Evolutionary conservation across 306 rosid genomes (phyloP).

Genomic region (Vigna nakashimae): DNA sequence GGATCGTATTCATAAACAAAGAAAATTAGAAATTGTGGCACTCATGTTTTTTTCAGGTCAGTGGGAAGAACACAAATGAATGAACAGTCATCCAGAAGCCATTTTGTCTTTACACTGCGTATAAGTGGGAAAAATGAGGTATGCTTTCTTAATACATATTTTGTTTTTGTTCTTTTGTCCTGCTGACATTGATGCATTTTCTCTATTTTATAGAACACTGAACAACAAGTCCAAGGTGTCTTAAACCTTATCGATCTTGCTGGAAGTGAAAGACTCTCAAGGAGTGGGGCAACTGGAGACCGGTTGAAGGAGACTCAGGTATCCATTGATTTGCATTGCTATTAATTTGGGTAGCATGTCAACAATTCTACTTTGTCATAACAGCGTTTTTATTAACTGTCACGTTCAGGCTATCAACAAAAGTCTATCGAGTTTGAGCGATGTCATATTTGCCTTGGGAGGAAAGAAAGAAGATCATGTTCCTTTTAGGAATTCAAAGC

Average conservation of each 20-base stretch:
- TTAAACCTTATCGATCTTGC: conserved; percentile 93
- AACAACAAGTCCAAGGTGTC: conserved; percentile 96
- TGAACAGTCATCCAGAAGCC: conserved; percentile 97
- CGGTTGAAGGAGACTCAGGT: conserved; percentile 99
- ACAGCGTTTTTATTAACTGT: conserved; percentile 21
- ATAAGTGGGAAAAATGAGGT: conserved; percentile 90
- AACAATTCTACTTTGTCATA: background rate
- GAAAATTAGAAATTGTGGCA: conserved; percentile 25
- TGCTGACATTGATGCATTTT: conserved; percentile 30
- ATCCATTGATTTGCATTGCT: conserved; percentile 29
- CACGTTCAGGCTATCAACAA: conserved; percentile 85
- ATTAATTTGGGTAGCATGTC: conserved; percentile 12
- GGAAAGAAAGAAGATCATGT: conserved; percentile 94
- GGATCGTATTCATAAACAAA: background rate
- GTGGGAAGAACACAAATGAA: conserved; percentile 97
- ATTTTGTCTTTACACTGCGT: conserved; percentile 91
- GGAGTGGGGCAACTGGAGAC: conserved; percentile 94
- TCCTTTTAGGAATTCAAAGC: conserved; percentile 91
- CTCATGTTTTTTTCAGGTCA: conserved; percentile 63
- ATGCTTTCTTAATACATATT: background rate
- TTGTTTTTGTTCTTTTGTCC: conserved; percentile 10
- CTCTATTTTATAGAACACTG: conserved; percentile 67
- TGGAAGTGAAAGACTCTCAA: conserved; percentile 94
- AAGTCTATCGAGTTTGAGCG: conserved; percentile 84
- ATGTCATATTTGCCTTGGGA: conserved; percentile 94